Evolutionary conservation across 1,284 basidiomycete species (phyloP).

Genomic region (Tausonia pullulans): DNA sequence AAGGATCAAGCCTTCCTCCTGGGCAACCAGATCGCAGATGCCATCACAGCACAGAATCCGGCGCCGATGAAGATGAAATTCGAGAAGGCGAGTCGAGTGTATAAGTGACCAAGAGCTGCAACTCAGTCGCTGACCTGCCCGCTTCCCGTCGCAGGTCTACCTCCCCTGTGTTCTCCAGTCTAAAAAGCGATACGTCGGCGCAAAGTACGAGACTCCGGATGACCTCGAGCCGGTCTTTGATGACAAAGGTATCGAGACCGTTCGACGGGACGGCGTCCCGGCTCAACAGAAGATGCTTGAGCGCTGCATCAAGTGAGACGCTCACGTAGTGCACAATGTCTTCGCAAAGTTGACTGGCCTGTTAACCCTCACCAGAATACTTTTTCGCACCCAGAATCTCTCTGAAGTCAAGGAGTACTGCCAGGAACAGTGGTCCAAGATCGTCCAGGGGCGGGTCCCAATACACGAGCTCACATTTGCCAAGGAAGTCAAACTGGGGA

Average conservation of each 20-base stretch:
- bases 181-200: conserved; percentile 95
- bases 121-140: neutral
- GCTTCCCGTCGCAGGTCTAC: conserved; percentile 54
- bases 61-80: conserved; percentile 91
- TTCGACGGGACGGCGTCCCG: conserved; percentile 77
- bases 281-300: conserved; percentile 86
- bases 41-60: conserved; percentile 76
- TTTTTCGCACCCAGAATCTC: conserved; percentile 81
- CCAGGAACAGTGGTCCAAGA: conserved; percentile 69
- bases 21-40: conserved; percentile 81
- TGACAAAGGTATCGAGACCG: conserved; percentile 95
- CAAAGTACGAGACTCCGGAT: conserved; percentile 78
- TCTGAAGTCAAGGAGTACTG: conserved; percentile 84
- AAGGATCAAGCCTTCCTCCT: conserved; percentile 88
- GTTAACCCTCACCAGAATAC: conserved; percentile 45
- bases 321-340: neutral
- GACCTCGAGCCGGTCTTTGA: conserved; percentile 75
- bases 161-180: conserved; percentile 85
- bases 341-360: neutral
- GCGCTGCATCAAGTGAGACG: conserved; percentile 62
- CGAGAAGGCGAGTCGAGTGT: conserved; percentile 58
- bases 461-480: conserved; percentile 89
- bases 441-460: conserved; percentile 66
- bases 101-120: neutral
- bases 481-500: conserved; percentile 85